Evolutionary conservation across 73 alveolate species (phyloP), one percentile per base, ranked within the genome.

Genomic region (Paramecium primaurelia): DNA sequence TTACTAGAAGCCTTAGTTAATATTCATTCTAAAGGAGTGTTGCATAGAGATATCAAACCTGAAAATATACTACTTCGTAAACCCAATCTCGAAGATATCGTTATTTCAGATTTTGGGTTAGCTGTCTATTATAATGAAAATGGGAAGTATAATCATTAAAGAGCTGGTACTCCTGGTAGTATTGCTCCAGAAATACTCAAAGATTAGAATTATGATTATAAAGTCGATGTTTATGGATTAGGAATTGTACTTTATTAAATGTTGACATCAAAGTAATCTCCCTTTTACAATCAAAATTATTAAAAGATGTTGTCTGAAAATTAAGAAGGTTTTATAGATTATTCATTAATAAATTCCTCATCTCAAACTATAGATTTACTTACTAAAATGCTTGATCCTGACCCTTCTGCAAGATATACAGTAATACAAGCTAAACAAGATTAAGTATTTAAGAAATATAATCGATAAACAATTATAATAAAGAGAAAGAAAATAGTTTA

Each of bases 171-270:
- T 38, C 92, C 92, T 28, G 94, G 94, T 2, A 58, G 45, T 73
- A 68, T 89, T 14, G 93, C 93, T 37, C 93, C 93, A 16, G 93
- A 87, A 87, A 77, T 87, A 0, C 77, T 87, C 12, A 77, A 54
- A 11, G 69, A 38, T 60, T 11, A 87, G 16, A 60, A 42, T 18
- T 87, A 87, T 25, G 88, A 87, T 64, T 87, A 36, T 25, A 87
- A 87, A 69, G 88, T 87, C 36, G 98, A 96, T 95, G 93, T 95
- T 14, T 96, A 93, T 92, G 86, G 96, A 34, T 71, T 94, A 7
- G 98, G 98, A 6, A 92, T 96, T 12, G 92, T 95, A 36, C 89
- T 95, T 20, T 96, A 94, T 93, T 54, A 54, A 54, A 93, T 95
- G 51, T 73, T 96, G 49, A 89, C 95, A 20, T 92, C 95, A 40